Evolutionary conservation across 169 alveolate genomes (phyloP).

Genomic region (Eimeria praecox): DNA sequence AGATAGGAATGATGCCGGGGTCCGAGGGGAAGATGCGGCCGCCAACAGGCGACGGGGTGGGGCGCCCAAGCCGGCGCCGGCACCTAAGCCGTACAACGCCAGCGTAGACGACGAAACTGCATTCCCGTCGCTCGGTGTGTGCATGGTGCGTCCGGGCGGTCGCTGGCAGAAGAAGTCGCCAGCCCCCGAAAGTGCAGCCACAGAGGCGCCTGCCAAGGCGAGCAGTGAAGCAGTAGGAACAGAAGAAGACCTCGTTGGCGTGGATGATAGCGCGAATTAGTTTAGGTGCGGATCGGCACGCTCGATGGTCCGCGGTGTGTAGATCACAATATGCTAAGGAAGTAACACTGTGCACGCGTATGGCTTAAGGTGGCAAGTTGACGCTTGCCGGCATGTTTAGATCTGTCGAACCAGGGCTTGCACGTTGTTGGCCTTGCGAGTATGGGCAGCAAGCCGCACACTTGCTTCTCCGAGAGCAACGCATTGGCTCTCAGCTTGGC

Average conservation of each 20-base stretch:
- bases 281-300: neutral
- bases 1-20: conserved; percentile 14
- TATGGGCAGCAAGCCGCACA: neutral
- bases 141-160: conserved; percentile 76
- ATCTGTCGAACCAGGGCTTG: conserved; percentile 7
- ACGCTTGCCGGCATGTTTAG: conserved; percentile 29
- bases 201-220: conserved; percentile 49
- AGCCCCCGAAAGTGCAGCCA: conserved; percentile 12
- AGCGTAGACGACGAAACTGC: conserved; percentile 76
- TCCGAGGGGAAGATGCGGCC: conserved; percentile 12
- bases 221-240: conserved; percentile 32
- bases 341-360: neutral
- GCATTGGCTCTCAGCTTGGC: conserved; percentile 29
- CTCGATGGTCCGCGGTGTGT: neutral
- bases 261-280: conserved; percentile 14
- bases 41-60: conserved; percentile 16
- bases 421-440: conserved; percentile 22
- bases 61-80: conserved; percentile 43
- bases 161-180: conserved; percentile 76
- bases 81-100: conserved; percentile 70
- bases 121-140: conserved; percentile 75
- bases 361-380: conserved; percentile 31
- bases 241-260: conserved; percentile 38
- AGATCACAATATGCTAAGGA: neutral
- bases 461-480: conserved; percentile 7